phyloP scores from a whole-genome alignment of 768 basidiomycete genomes.

The Leccinum subgranulosum region DNA sequence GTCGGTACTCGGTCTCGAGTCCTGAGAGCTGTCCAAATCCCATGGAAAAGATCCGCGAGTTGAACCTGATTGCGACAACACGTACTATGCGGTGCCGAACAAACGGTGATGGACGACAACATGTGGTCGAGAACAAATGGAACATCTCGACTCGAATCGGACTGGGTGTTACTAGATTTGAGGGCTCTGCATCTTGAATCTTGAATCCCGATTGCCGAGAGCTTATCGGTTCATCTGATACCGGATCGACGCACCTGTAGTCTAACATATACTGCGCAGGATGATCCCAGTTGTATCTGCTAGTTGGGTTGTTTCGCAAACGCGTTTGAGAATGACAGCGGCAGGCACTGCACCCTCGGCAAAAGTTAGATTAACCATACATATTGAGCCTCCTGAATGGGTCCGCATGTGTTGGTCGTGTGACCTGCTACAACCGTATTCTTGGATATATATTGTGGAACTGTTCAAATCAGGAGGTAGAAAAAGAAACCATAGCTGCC shows the following conservation, averaged over 20 bases:
- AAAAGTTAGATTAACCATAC: too few relatives aligned
- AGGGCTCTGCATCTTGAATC: background rate
- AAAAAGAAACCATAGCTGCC: background rate
- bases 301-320: too few relatives aligned
- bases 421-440: background rate
- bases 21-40: background rate
- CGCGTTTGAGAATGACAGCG: too few relatives aligned
- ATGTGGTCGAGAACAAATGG: too few relatives aligned
- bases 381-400: too few relatives aligned
- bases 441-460: background rate
- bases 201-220: background rate
- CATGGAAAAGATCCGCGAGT: background rate
- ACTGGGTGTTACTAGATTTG: background rate
- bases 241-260: background rate
- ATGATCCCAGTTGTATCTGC: background rate
- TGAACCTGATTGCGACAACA: background rate
- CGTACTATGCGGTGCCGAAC: background rate
- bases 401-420: too few relatives aligned
- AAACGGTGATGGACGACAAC: background rate
- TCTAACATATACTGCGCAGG: background rate
- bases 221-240: background rate
- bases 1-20: background rate
- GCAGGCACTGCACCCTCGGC: too few relatives aligned
- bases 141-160: background rate
- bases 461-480: background rate